phyloP scores from a whole-genome alignment of 2,329 filamentous ascomycete species.

The Metarhizium sp. region DNA sequence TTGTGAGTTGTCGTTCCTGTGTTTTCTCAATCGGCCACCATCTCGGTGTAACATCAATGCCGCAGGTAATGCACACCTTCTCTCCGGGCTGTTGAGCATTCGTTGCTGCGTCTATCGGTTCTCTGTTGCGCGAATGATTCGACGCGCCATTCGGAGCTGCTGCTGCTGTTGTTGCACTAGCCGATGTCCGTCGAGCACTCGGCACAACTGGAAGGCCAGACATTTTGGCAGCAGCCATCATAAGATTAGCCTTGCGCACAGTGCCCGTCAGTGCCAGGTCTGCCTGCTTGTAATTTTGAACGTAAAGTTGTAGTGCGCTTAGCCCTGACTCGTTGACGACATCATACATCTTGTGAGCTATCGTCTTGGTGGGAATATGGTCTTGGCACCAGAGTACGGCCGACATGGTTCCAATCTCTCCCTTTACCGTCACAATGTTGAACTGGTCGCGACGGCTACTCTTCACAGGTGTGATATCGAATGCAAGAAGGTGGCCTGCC shows the following conservation, averaged over 20 bases:
- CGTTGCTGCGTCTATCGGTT: slow-evolving; percentile 15
- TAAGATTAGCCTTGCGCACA: slow-evolving; percentile 80
- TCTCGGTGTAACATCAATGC: slow-evolving; percentile 62
- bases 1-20: slow-evolving; percentile 42
- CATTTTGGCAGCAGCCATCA: slow-evolving; percentile 53
- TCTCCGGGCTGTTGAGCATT: slow-evolving; percentile 30
- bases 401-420: slow-evolving; percentile 74
- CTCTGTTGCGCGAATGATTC: slow-evolving; percentile 15
- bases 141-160: slow-evolving; percentile 8
- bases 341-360: slow-evolving; percentile 73
- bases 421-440: slow-evolving; percentile 69
- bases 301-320: slow-evolving; percentile 79
- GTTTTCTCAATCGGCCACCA: slow-evolving; percentile 56
- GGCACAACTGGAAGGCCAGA: slow-evolving; percentile 22
- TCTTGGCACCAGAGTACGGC: slow-evolving; percentile 88
- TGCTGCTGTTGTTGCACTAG: slow-evolving; percentile 9
- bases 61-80: slow-evolving; percentile 54
- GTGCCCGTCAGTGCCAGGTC: slow-evolving; percentile 86
- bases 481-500: slow-evolving; percentile 73
- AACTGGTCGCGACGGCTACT: slow-evolving; percentile 74
- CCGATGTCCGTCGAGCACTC: slow-evolving; percentile 44
- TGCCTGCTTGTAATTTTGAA: slow-evolving; percentile 87
- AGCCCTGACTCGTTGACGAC: slow-evolving; percentile 58
- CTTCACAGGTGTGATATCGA: slow-evolving; percentile 86
- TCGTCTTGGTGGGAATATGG: slow-evolving; percentile 62